Base-by-base conservation (phyloP, 495 filamentous ascomycete species). In the Schizothecium vesticola region DNA sequence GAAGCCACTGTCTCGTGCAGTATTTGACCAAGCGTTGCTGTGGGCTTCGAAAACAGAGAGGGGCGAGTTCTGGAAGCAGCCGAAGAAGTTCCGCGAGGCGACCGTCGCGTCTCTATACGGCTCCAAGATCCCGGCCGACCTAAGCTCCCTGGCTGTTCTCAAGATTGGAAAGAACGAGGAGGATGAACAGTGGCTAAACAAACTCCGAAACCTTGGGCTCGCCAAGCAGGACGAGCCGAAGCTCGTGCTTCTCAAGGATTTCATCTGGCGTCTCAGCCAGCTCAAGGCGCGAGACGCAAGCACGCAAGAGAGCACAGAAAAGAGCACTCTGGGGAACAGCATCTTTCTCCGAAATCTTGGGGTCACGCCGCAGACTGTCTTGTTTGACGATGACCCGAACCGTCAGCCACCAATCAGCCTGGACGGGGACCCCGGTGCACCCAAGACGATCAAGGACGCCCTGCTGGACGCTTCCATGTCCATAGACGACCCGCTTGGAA, bases 161-260 rank as follows among this genome's bases (percentile, higher is more conserved):
- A 86, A 82, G 73, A 72, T 87, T 1, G 70, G 83, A 0, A 93
- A 86, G 74, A 97, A 94, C 72, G 93, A 97, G n/a, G 94, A 97
- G 76, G 96, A 99, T 76, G 93, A 97, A 66, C 88, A 93, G 73
- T 99, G 96, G 96, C 82, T 99, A n/a, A 81, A 81, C 22, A 87
- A 91, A 62, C 79, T 99, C 31, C 86, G 92, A 31, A 94, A 91
- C 69, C 86, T 95, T 51, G 94, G 95, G 0, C 91, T 99, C 86
- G 77, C 82, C 1, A 67, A 80, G 0, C 94, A 96, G 58, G 96
- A 99, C 71, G 96, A 99, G 67, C 87, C 90, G 70, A 99, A 99
- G 74, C 80, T 99, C 10, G 79, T 97, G 22, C 90, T 88, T 6
- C 84, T 99, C 19, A 84, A 90, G 63, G 95, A 97, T 72, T 97